Evolutionary conservation across 768 basidiomycete genomes (phyloP).

Genomic region (Glaciozyma antarctica): DNA sequence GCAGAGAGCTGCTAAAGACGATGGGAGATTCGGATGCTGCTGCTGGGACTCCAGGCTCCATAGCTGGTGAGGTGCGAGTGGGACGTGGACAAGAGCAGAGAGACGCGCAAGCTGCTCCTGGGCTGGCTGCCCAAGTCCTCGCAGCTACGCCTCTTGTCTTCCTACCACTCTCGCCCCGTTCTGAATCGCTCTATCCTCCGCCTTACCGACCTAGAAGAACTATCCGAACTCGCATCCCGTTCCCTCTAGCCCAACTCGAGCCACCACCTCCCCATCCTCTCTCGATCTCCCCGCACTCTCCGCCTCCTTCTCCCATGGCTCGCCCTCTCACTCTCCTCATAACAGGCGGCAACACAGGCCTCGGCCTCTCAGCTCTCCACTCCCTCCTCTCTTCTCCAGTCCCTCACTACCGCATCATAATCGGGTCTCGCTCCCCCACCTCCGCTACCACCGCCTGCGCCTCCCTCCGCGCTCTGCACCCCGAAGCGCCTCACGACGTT

Average conservation of each 20-base stretch:
- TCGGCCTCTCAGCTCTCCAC: slow-evolving; percentile 5
- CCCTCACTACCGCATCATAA: background rate
- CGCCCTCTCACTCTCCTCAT: background rate
- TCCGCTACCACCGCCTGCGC: background rate
- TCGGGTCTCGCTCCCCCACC: background rate
- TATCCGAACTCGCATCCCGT: background rate
- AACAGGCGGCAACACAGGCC: slow-evolving; percentile 8
- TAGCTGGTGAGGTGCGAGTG: no score
- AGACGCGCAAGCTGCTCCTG: no score
- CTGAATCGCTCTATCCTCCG: background rate
- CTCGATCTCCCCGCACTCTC: background rate
- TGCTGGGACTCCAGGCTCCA: no score
- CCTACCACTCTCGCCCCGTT: background rate
- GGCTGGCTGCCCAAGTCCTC: no score
- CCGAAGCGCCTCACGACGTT: background rate
- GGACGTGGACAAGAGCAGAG: no score
- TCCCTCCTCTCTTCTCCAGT: background rate
- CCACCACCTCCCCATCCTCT: background rate
- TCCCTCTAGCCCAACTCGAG: background rate
- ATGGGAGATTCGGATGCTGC: background rate
- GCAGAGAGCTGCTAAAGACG: background rate
- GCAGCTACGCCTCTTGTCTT: no score
- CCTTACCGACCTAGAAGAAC: background rate
- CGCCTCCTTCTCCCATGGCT: background rate
- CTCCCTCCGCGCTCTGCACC: background rate